Evolutionary conservation across 2,329 filamentous ascomycete genomes (phyloP), one percentile per base, ranked within the genome.

Genomic region (Gyromitra esculenta): DNA sequence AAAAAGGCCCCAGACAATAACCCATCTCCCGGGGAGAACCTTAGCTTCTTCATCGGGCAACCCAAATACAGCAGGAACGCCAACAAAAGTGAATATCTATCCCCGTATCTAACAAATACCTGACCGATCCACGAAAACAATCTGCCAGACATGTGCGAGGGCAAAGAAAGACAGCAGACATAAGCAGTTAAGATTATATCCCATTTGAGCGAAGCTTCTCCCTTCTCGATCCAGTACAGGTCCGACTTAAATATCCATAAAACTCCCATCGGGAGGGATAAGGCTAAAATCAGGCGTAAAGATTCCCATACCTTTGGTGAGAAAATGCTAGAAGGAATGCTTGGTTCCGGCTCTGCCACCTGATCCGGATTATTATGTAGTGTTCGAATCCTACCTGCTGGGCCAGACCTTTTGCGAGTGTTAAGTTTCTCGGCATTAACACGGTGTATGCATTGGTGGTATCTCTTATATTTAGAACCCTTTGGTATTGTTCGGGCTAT

Each of bases 81-180:
- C n/a, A 69, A 3, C 41, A 57, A 69, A 37, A 69, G 9, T 18
- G 41, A 54, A 50, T 60, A 15, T 5, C n/a, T 21, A 21, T 69
- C n/a, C 18, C 66, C 66, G n/a, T 35, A 3, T 9, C 31, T 9
- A 59, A 60, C 25, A n/a, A 60, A 18, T n/a, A 9, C n/a, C 21
- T 9, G 66, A 39, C 54, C 13, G 11, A 8, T 25, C 66, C 54
- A 50, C 9, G 31, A 41, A 35, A 60, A 69, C 25, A 60, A 1
- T 54, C 66, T 6, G 8, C 66, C 31, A 37, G 41, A 39, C 21
- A 57, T 60, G 31, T 69, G 41, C 31, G 11, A 50, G 11, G 54
- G 66, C 13, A 69, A 50, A 31, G 41, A 59, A 60, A 69, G 43
- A n/a, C 41, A 59, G 6, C 66, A 60, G 41, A 50, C 54, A 41